Conservation (phyloP, 371 early-diverging fungal genomes). For the Mucor lusitanicus region DNA sequence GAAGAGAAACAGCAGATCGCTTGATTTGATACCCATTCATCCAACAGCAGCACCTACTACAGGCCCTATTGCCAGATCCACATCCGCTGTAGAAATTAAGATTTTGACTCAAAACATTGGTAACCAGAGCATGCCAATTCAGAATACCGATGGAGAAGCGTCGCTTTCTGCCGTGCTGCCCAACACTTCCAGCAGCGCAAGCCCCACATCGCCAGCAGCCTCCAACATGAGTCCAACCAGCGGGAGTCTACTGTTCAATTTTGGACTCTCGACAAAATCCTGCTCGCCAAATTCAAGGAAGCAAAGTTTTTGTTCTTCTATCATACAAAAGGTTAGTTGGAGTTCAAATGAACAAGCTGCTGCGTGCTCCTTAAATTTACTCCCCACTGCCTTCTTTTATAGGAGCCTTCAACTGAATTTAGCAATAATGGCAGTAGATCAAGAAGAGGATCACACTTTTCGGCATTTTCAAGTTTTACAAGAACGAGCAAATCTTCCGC, state of each 20-base stretch:
- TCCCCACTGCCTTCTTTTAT: background rate
- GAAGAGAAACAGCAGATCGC: conserved; percentile 40
- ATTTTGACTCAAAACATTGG: conserved; percentile 4
- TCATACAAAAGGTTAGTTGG: conserved; percentile 14
- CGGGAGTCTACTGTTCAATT: conserved; percentile 21
- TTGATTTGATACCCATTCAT: conserved; percentile 24
- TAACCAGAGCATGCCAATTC: background rate
- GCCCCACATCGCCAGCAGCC: background rate
- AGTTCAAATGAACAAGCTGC: background rate
- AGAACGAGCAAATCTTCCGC: conserved; percentile 23
- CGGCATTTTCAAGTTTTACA: conserved; percentile 27
- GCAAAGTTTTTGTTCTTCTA: conserved; percentile 22
- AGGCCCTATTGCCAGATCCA: conserved; percentile 21
- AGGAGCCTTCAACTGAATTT: conserved; percentile 12
- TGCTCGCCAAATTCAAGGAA: conserved; percentile 14
- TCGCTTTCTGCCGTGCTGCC: conserved; percentile 28
- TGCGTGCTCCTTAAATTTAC: background rate
- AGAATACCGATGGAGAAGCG: conserved; percentile 10
- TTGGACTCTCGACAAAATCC: conserved; percentile 17
- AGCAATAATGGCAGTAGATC: conserved; percentile 11
- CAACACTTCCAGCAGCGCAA: background rate
- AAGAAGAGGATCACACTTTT: conserved; percentile 37
- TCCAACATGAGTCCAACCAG: conserved; percentile 10
- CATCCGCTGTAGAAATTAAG: conserved; percentile 23
- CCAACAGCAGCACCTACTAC: background rate